Base-by-base conservation (phyloP, 192 early-diverging fungal genomes). In the Coemansia sp. region DNA sequence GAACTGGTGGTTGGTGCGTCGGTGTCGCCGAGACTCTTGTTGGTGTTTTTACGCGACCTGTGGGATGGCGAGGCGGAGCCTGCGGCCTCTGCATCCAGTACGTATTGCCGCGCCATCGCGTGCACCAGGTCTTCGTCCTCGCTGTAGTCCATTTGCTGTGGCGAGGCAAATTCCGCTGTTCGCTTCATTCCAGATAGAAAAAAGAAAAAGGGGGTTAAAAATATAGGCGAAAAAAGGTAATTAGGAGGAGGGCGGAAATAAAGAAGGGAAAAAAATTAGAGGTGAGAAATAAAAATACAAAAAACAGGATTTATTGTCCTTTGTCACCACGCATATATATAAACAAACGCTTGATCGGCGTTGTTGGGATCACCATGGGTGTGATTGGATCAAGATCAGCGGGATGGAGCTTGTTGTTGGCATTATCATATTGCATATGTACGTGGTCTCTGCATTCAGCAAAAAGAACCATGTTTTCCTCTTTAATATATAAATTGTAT, bases 21-120 rank as follows among this genome's bases (percentile, higher is more conserved):
- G 5, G 30, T 56, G 28, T 66, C 56, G 55, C 47, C 60, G 14
- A 47, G 59, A 34, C 64, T 48, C 29, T 49, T 39, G 34, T 57
- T 65, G 6, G 77, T 80, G 62, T 66, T 64, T 42, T 55, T 55
- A 25, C 77, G 68, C 29, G 71, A 68, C 47, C 61, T 6, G 14
- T 71, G 62, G 25, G 73, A 75, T 23, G 77, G 68, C 39, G 71
- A 63, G 10, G 65, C 59, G 18, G 72, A 73, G 22, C 77, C 77
- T 5, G 72, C 64, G 13, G 72, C 68, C 60, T 80, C 72, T 4
- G 77, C 72, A 16, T 74, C 72, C 45, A 74, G 30, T 27, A 80
- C 65, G 30, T 80, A 80, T 25, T 74, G 77, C 25, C 60, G 46
- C 16, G 77, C 71, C 59, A 80, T 58, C 1, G 77, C 72, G 14